phyloP scores from a whole-genome alignment of 257 asterid species.

The Echium plantagineum region DNA sequence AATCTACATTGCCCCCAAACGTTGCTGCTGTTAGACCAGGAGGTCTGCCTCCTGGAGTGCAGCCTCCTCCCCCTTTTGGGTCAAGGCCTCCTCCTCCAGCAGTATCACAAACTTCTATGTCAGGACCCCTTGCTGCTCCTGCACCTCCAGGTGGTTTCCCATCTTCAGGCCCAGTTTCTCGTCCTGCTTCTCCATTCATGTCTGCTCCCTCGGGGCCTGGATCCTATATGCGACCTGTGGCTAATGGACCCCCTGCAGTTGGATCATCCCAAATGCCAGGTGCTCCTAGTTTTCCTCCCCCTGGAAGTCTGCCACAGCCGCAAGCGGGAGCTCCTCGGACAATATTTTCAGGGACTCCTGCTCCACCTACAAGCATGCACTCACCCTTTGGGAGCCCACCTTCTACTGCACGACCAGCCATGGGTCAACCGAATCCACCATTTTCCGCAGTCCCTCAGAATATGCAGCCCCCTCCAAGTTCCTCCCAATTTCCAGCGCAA shows the following conservation, averaged over 20 bases:
- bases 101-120: slow-evolving; percentile 35
- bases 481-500: slow-evolving; percentile 56
- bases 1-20: slow-evolving; percentile 39
- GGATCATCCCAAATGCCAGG: slow-evolving; percentile 36
- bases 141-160: slow-evolving; percentile 24
- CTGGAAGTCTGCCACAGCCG: slow-evolving; percentile 49
- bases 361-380: slow-evolving; percentile 50
- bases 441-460: slow-evolving; percentile 47
- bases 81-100: slow-evolving; percentile 85
- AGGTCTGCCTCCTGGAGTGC: slow-evolving; percentile 52
- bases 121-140: slow-evolving; percentile 34
- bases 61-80: slow-evolving; percentile 54
- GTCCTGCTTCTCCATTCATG: slow-evolving; percentile 31
- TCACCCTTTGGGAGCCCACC: slow-evolving; percentile 70
- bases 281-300: slow-evolving; percentile 57
- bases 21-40: slow-evolving; percentile 39
- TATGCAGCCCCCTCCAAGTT: slow-evolving; percentile 50
- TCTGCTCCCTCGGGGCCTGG: slow-evolving; percentile 23
- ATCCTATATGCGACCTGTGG: slow-evolving; percentile 35
- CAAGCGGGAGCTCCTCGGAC: slow-evolving; percentile 50
- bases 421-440: slow-evolving; percentile 57
- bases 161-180: slow-evolving; percentile 42
- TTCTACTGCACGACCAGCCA: slow-evolving; percentile 44
- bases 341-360: slow-evolving; percentile 31
- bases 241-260: slow-evolving; percentile 61